phyloP scores from a whole-genome alignment of 2,329 filamentous ascomycete genomes.

The Trichoderma arundinaceum region DNA sequence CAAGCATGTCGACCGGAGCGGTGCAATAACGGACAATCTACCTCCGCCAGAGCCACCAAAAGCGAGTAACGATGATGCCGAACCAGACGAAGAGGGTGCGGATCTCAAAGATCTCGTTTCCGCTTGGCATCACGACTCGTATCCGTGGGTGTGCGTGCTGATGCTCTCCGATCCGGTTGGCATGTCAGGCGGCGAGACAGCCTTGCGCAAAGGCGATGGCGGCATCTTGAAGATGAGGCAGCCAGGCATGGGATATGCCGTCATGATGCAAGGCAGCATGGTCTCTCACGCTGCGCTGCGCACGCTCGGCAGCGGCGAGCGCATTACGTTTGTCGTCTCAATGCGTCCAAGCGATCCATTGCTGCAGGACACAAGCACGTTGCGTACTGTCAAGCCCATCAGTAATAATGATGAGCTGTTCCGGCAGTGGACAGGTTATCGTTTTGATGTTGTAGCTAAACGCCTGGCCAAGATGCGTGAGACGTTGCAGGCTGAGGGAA shows the following conservation, averaged over 20 bases:
- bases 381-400: slow-evolving; percentile 38
- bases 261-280: slow-evolving; percentile 53
- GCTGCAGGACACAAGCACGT: slow-evolving; percentile 50
- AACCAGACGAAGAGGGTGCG: slow-evolving; percentile 35
- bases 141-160: slow-evolving; percentile 58
- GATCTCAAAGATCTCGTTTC: slow-evolving; percentile 36
- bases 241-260: slow-evolving; percentile 46
- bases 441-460: slow-evolving; percentile 38
- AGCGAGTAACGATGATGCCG: slow-evolving; percentile 36
- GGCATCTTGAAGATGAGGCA: slow-evolving; percentile 38
- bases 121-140: slow-evolving; percentile 58
- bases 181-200: slow-evolving; percentile 53
- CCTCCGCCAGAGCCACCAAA: slow-evolving; percentile 38
- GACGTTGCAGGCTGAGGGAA: slow-evolving; percentile 37
- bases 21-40: slow-evolving; percentile 32
- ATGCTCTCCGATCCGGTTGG: slow-evolving; percentile 55
- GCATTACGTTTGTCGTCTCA: slow-evolving; percentile 54
- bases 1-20: slow-evolving; percentile 34
- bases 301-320: slow-evolving; percentile 50
- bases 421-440: slow-evolving; percentile 41
- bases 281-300: slow-evolving; percentile 52
- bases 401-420: slow-evolving; percentile 41
- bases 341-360: slow-evolving; percentile 50
- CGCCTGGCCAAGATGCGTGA: slow-evolving; percentile 33
- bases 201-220: slow-evolving; percentile 38